Evolutionary conservation across 2,329 filamentous ascomycete species (phyloP), one percentile per base, ranked within the genome.

Genomic region (Byssothecium circinans): DNA sequence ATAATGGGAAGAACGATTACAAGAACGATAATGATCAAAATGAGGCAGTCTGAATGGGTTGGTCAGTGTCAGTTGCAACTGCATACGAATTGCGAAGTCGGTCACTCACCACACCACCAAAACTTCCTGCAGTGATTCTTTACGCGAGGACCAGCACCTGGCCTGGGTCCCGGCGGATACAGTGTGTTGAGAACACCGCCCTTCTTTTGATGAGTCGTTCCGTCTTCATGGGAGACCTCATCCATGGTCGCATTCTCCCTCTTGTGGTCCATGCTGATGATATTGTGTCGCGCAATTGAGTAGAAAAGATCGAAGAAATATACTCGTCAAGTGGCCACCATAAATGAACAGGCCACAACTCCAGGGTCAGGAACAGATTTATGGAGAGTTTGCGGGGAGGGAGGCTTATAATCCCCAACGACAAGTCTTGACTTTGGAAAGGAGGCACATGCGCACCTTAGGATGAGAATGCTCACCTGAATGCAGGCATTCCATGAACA

Each of bases 1-100:
- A 84, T 73, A 32, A 86, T 67, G 32, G 84, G 71, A 32, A 81
- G 74, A 15, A 87, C 77, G 30, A 83, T 72, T 12, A 87, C 67
- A 27, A 83, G 74, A 35, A 79, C 65, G 36, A 83, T 67, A 50
- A 75, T 55, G 47, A 78, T 61, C 42, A 82, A 64, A 14, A 75
- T 63, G 48, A 86, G 70, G 49, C 85, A 58, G 43, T 71, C 67
- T 70, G 34, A 20, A 10, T 18, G 29, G 7, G 40, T 61, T 25
- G 57, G 50, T 34, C 22, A 32, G 3, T 22, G 20, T 39, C 20
- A 44, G 37, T 27, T 33, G 11, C 20, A 14, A 20, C 14, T 4
- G 20, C 12, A 34, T 30, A 11, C 15, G 19, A 39, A 8, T 17
- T 19, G 14, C 38, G 1, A 17, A 33, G 12, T n/a, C n/a, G 19